Conservation (phyloP, 441 rosid genomes). For the Erysimum pusillum region DNA sequence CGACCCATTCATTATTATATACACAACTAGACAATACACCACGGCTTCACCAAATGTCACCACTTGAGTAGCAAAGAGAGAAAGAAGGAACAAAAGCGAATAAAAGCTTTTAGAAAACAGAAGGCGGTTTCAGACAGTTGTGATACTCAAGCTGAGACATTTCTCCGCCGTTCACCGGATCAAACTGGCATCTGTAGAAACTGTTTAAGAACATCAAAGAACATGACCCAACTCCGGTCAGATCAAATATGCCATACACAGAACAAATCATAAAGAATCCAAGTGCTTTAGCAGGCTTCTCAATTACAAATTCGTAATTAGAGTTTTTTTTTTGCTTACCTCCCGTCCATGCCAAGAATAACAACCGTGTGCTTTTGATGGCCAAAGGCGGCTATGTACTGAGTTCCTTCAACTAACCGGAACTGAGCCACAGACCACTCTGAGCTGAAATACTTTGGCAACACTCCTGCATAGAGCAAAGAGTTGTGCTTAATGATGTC, state of each 20-base stretch:
- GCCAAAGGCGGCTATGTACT: conserved; percentile 88
- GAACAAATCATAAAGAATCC: background rate
- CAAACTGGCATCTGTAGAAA: conserved; percentile 89
- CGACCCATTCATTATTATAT: conserved; percentile 33
- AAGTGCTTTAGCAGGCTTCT: background rate
- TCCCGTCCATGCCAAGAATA: conserved; percentile 94
- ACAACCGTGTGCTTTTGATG: conserved; percentile 88
- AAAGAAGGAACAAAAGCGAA: conserved; percentile 21
- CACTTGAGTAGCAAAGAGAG: conserved; percentile 30
- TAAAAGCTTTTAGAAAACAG: conserved; percentile 54
- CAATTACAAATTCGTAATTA: background rate
- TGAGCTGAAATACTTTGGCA: conserved; percentile 95
- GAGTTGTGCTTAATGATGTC: background rate
- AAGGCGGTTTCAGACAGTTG: conserved; percentile 82
- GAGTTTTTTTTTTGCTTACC: conserved; percentile 53
- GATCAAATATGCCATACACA: conserved; percentile 4
- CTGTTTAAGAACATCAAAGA: conserved; percentile 58
- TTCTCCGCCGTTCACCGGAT: conserved; percentile 89
- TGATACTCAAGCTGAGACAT: conserved; percentile 87
- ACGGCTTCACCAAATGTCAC: conserved; percentile 34
- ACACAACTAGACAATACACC: conserved; percentile 44
- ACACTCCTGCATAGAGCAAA: conserved; percentile 64
- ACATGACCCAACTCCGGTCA: conserved; percentile 19
- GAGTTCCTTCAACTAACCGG: conserved; percentile 82
- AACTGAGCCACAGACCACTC: conserved; percentile 98